Evolutionary conservation across 345 rosid genomes (phyloP), one percentile per base, ranked within the genome.

Genomic region (Eucalyptus caleyi): DNA sequence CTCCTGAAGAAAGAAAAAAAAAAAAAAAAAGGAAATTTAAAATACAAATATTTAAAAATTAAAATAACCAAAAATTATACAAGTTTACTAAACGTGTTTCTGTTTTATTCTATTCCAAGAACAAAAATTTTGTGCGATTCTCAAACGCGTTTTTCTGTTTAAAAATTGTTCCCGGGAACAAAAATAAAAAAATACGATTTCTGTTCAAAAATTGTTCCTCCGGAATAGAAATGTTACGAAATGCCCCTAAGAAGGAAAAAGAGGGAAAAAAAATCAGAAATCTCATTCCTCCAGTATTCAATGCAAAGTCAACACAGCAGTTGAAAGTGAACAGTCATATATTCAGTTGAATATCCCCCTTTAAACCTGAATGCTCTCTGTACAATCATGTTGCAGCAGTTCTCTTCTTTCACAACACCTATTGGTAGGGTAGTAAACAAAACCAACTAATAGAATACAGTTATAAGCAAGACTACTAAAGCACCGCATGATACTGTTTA

Each of bases 11-110:
- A 51, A 51, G 54, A 18, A 51, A 51, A 51, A 51, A 51, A 16
- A 18, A 16, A 51, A 1, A 15, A 50, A 50, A 50, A 50, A 15
- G 0, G 1, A 50, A 15, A 5, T 5, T 1, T 2, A 50, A 50
- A 50, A 50, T 15, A 50, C 16, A 50, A 15, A 50, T 15, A 50
- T 50, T 50, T 15, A 50, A 50, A 50, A 50, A 16, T 50, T 50
- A 50, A 50, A 50, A 16, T 0, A 50, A 50, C 15, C 1, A 50
- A 50, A 50, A 50, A 50, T 50, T 50, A 50, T 50, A 50, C 1
- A 16, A 50, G 1, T 50, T 50, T 16, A 50, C 3, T 7, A 50
- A 15, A 50, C 1, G 18, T 50, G 53, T 50, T 50, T 50, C 1
- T 15, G 2, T 50, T 15, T 50, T 50, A 15, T 50, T 50, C 1